Evolutionary conservation across 192 early-diverging fungal genomes (phyloP), one percentile per base, ranked within the genome.

Genomic region (Spizellomyces punctatus): DNA sequence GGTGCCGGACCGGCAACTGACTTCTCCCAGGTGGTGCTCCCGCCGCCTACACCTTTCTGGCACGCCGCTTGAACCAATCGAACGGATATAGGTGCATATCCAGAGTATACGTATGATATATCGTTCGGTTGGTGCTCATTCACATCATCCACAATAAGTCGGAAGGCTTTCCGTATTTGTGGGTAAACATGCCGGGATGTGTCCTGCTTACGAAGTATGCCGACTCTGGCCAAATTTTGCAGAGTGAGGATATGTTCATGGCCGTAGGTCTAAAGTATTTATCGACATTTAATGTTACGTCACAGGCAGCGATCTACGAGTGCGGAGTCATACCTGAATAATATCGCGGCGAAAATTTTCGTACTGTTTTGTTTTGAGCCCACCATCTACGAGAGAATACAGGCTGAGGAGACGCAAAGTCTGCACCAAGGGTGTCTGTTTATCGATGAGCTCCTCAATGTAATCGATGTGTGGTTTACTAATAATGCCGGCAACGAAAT

Each of bases 51-150:
- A 77, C 10, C 71, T 75, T 80, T 86, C 46, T 74, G 79, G 41
- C 84, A 75, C 12, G 93, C 88, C 55, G 87, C 89, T 74, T 99
- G 95, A 43, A 99, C 79, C 44, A 99, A 82, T 44, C 97, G 89
- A n/a, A 97, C 85, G 41, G 87, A 88, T 36, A 96, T 71, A 6
- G 97, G 97, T 10, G 95, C 97, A 79, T 93, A 99, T 14, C 97
- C 97, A 6, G 93, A 94, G 75, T 96, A 96, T 14, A 97, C 94
- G 73, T 95, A 98, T 0, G 91, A 87, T 2, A 95, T 87, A 79
- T 98, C 97, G 19, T 91, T 88, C 0, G 94, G 93, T 19, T 90
- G 85, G 41, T 88, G 86, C 64, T 95, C 94, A 66, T 93, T 89
- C 47, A 92, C 91, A 47, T 98, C 93, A 71, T 95, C 92, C 19